These are phyloP conservation scores for Calonectria pseudoturangicola DNA, from an alignment of 2,329 filamentous ascomycete genomes.

Conservation along the genomic window DNA sequence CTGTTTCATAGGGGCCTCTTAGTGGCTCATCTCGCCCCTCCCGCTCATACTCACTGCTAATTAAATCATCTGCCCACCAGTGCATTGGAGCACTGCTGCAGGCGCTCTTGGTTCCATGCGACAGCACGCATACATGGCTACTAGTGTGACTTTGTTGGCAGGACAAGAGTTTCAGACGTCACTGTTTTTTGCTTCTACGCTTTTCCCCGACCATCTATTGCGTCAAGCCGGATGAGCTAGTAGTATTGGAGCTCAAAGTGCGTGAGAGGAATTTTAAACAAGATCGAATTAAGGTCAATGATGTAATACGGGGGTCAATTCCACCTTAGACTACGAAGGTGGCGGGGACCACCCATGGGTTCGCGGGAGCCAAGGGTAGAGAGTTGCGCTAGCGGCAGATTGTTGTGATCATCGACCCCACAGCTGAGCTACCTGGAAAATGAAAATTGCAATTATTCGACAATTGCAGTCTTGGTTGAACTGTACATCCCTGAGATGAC, in stretches of 20 bases:
- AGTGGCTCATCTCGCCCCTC: neutral
- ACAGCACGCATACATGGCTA: neutral
- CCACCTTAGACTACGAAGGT: slow-evolving; percentile 32
- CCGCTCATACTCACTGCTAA: neutral
- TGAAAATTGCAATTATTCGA: slow-evolving; percentile 9
- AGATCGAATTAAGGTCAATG: slow-evolving; percentile 41
- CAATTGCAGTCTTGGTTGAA: neutral
- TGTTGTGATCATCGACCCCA: slow-evolving; percentile 27
- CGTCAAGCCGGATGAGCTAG: slow-evolving; percentile 6
- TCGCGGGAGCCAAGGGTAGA: slow-evolving; percentile 21
- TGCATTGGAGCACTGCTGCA: slow-evolving; percentile 8
- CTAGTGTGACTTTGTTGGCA: neutral
- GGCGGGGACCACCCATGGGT: slow-evolving; percentile 34
- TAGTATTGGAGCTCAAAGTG: neutral
- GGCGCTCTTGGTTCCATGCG: neutral
- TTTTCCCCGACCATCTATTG: neutral
- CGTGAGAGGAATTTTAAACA: slow-evolving; percentile 12
- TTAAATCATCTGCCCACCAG: neutral
- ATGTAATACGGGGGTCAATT: slow-evolving; percentile 52
- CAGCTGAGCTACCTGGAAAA: slow-evolving; percentile 18
- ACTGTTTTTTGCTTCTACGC: neutral
- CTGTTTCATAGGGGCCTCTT: slow-evolving; percentile 14
- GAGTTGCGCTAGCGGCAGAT: slow-evolving; percentile 45
- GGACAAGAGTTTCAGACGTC: neutral
- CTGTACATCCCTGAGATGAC: neutral